Percentiles rank a stretch among this genome's conserved stretches.
Evolutionary conservation across 441 rosid species (phyloP).

Genomic region (Eutrema salsugineum): DNA sequence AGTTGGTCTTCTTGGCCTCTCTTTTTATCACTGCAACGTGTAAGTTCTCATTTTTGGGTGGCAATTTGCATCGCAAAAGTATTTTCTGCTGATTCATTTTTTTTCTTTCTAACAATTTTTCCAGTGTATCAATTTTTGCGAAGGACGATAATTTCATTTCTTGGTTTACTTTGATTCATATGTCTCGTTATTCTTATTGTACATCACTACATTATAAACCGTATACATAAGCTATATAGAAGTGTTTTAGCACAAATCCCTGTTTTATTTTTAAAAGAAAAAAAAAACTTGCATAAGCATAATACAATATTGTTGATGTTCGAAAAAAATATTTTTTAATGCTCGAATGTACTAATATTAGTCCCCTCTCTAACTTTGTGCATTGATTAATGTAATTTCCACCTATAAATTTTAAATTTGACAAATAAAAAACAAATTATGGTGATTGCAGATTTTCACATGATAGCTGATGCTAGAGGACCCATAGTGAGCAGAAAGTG

Average conservation of each 20-base stretch:
- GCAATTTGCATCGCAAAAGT: background rate
- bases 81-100: background rate
- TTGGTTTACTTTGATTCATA: no score
- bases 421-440: background rate
- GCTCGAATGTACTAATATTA: background rate
- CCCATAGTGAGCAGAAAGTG: background rate
- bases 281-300: no score
- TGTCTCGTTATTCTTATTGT: no score
- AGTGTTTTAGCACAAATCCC: no score
- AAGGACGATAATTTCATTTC: background rate
- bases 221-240: no score
- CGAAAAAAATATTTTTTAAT: no score
- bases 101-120: no score
- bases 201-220: no score
- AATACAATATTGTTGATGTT: background rate
- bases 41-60: background rate
- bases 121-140: background rate
- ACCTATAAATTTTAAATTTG: background rate
- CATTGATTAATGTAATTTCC: background rate
- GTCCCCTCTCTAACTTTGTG: background rate
- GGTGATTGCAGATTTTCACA: background rate
- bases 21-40: background rate
- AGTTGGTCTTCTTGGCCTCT: background rate
- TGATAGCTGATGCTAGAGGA: constrained; percentile 2
- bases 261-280: no score